Conservation (phyloP, 345 rosid genomes). For the Stellera chamaejasme region DNA sequence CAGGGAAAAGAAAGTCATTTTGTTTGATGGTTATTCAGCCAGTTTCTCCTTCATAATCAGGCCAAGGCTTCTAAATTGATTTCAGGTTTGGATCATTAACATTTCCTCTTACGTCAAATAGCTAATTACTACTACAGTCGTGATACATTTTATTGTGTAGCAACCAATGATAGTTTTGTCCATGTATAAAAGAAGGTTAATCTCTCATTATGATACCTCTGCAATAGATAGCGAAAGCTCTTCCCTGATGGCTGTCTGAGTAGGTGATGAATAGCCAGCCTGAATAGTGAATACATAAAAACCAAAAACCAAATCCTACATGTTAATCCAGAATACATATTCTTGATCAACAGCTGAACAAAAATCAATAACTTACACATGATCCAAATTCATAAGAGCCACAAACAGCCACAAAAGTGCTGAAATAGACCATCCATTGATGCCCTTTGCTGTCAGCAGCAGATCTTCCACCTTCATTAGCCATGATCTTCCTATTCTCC, state of each 20-base stretch:
- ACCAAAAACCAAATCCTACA: conserved; percentile 6
- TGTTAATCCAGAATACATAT: conserved; percentile 5
- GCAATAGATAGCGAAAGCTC: conserved; percentile 60
- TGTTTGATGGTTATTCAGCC: no score
- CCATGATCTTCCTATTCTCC: conserved; percentile 11
- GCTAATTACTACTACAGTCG: no score
- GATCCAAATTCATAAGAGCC: conserved; percentile 83
- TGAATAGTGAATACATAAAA: conserved; percentile 20
- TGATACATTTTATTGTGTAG: no score
- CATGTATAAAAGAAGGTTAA: no score
- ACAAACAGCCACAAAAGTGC: conserved; percentile 73
- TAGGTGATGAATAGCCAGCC: conserved; percentile 90
- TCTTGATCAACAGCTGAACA: neutral
- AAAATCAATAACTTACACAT: conserved; percentile 42
- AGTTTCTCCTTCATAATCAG: no score
- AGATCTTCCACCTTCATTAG: conserved; percentile 19
- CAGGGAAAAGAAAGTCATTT: no score
- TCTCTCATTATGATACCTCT: conserved; percentile 28
- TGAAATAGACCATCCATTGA: conserved; percentile 69
- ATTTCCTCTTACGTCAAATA: no score
- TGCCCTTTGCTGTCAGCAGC: conserved; percentile 18
- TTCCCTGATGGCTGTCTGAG: conserved; percentile 67
- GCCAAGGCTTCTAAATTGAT: no score
- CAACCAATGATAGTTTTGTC: no score
- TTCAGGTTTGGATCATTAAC: no score